Base-by-base conservation (phyloP, 2,329 filamentous ascomycete genomes). In the Xylaria sp. region DNA sequence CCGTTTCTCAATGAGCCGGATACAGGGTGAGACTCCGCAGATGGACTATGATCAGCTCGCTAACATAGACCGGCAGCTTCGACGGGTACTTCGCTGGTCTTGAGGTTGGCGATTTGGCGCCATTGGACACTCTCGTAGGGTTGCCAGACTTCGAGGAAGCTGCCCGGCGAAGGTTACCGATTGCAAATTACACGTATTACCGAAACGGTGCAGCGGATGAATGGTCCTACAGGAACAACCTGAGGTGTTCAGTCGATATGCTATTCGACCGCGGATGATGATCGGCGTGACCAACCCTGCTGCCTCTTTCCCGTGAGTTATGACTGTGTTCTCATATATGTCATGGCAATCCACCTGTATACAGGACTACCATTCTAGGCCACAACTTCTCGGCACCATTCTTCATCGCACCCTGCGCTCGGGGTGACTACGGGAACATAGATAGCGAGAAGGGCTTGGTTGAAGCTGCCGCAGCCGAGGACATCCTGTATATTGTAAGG, bases 211-310 rank as follows among this genome's bases (percentile, higher is more conserved):
- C 85, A 3, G 85, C 81, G 3, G 86, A 85, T 68, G 86, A 88
- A 78, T 88, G 83, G 82, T 83, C 82, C 1, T 88, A 87, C 78
- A 82, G 86, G 58, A 87, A 87, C 77, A 88, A 88, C 77, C 81
- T 88, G 87, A 89, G 77, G 81, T 84, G 34, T 88, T 82, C 77
- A 79, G 81, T 69, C 82, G 84, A 15, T 86, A 84, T 73, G 79
- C 79, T 58, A 79, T 88, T 51, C 81, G 83, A 59, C 85, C 86
- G 9, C 81, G 84, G 61, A 80, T 83, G 28, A 79, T 88, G 77
- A 77, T 82, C n/a, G 86, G 88, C 72, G 82, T 88, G 66, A 84
- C 81, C 44, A 78, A 80, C 31, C 76, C 84, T 54, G 81, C 83
- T 69, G 71, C 73, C 18, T 77, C 78, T 1, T 73, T 81, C 25